phyloP scores from a whole-genome alignment of 2,329 filamentous ascomycete species.

The Zymoseptoria crescenta region DNA sequence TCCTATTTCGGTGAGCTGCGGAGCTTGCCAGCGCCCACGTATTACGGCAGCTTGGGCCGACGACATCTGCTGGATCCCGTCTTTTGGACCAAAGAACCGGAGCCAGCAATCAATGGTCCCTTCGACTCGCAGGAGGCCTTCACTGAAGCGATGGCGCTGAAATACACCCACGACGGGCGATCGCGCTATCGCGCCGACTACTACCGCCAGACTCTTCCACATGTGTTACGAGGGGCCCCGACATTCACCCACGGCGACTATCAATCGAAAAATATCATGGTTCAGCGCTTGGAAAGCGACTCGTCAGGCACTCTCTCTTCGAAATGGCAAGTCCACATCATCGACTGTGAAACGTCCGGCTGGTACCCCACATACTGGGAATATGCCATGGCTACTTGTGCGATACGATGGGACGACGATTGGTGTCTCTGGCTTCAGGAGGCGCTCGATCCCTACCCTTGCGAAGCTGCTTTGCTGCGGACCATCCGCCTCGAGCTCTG shows the following conservation, averaged over 20 bases:
- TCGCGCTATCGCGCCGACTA: neutral
- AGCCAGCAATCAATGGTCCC: neutral
- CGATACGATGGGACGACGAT: neutral
- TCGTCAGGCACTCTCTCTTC: neutral
- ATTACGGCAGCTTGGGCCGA: conserved; percentile 1
- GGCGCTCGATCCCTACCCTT: neutral
- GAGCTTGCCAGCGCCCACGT: neutral
- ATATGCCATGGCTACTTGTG: neutral
- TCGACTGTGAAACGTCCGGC: conserved; percentile 1
- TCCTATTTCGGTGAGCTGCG: neutral
- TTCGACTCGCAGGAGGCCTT: neutral
- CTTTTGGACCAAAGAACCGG: neutral
- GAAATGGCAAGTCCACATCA: neutral
- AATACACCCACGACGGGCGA: neutral
- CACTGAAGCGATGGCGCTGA: neutral
- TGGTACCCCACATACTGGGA: conserved; percentile 5
- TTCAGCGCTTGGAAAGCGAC: neutral
- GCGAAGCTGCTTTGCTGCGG: conserved; percentile 1
- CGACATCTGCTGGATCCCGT: neutral
- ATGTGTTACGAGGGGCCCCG: neutral
- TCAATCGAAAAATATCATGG: conserved; percentile 1
- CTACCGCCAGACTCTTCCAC: conserved; percentile 1
- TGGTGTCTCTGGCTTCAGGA: conserved; percentile 1
- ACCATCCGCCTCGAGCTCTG: neutral
- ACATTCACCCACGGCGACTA: conserved; percentile 2